Evolutionary conservation across 2,329 filamentous ascomycete genomes (phyloP), one percentile per base, ranked within the genome.

Genomic region (Fusarium devonianum): DNA sequence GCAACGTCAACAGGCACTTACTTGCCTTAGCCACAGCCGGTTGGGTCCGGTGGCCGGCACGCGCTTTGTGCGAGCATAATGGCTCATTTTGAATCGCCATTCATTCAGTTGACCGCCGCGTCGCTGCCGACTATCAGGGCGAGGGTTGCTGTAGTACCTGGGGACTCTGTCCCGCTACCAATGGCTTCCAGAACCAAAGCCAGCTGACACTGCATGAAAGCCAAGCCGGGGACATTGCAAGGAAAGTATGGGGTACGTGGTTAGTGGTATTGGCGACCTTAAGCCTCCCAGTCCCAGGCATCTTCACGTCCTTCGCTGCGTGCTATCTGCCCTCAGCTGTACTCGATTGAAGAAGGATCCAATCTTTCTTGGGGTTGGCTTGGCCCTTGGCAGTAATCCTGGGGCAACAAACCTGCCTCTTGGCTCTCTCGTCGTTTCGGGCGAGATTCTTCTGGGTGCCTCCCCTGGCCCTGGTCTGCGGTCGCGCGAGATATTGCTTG

Each of bases 171-270:
- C 44, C 40, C 44, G 40, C 37, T 41, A 17, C 25, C 23, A 40
- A 41, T 51, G 32, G 37, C 46, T 58, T 59, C 49, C 47, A 63
- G 41, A 56, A 55, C 30, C 17, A 30, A 48, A n/a, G 16, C 28
- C 21, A 33, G 16, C 48, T 22, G 38, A 48, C 13, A 18, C 26
- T 30, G 29, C 37, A 33, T 50, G 13, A 37, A 30, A 49, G 49
- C 47, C 55, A 63, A 58, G 53, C 46, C 52, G 46, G 46, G 50
- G 30, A 55, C 49, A 22, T 37, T 26, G 48, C 36, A 34, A 38
- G 45, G 44, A 56, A 56, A 57, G 37, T 58, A 62, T 54, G 47
- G 51, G 61, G 49, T 61, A 46, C 49, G 44, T 51, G 28, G 19
- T 50, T 54, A 55, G 58, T 54, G 28, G 54, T 38, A 34, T 22